These are phyloP conservation scores for Fusarium caatingaense DNA, from an alignment of 2,329 filamentous ascomycete genomes.

Conservation along the genomic window DNA sequence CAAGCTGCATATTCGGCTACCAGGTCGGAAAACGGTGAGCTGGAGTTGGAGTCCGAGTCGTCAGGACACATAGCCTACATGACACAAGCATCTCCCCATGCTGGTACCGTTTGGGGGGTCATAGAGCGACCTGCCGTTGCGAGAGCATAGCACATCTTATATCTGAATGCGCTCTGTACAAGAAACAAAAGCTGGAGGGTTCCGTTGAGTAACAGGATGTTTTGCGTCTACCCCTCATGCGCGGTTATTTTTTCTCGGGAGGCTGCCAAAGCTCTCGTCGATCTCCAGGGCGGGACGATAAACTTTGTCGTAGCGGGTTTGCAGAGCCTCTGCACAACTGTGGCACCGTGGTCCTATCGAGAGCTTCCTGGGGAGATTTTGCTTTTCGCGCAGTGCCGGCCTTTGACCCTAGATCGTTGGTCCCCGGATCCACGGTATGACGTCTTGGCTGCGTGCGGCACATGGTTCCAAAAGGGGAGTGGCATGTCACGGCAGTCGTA, in stretches of 20 bases:
- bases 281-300: constrained; percentile 42
- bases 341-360: constrained; percentile 22
- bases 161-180: neutral
- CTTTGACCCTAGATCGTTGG: constrained; percentile 39
- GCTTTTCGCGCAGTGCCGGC: constrained; percentile 47
- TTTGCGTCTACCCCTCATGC: constrained; percentile 37
- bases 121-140: neutral
- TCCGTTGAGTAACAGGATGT: constrained; percentile 5
- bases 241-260: constrained; percentile 17
- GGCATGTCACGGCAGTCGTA: constrained; percentile 46
- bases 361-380: constrained; percentile 40
- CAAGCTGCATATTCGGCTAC: constrained; percentile 41
- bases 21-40: constrained; percentile 35
- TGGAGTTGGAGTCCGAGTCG: constrained; percentile 37
- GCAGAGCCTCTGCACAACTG: constrained; percentile 26
- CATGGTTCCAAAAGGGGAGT: constrained; percentile 42
- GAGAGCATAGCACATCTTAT: neutral
- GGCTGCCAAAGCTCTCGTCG: constrained; percentile 40
- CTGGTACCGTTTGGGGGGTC: constrained; percentile 23
- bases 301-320: constrained; percentile 37
- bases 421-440: constrained; percentile 45
- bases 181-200: constrained; percentile 13
- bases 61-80: constrained; percentile 29
- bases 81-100: constrained; percentile 28
- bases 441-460: constrained; percentile 46